These are phyloP conservation scores for Solanum sitiens DNA, from an alignment of 257 asterid genomes.

Conservation along the genomic window DNA sequence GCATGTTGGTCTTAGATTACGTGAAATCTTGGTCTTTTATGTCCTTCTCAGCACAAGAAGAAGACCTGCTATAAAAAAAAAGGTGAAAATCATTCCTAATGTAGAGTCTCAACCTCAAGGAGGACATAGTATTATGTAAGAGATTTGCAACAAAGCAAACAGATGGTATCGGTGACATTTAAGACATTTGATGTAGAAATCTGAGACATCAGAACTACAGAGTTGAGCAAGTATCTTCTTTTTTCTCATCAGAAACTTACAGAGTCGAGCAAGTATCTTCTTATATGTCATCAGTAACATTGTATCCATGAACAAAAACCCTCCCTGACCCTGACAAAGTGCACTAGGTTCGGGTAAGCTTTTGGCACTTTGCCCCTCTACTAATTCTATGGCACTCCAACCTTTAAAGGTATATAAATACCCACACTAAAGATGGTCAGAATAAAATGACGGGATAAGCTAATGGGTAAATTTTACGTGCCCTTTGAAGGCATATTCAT, in stretches of 20 bases:
- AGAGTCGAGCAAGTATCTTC: neutral
- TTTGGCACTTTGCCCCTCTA: neutral
- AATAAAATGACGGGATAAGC: neutral
- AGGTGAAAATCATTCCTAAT: neutral
- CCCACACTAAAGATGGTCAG: neutral
- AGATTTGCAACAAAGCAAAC: neutral
- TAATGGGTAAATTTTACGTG: neutral
- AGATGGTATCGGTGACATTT: neutral
- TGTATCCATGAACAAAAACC: neutral
- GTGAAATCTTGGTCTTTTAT: neutral
- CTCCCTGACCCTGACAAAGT: neutral
- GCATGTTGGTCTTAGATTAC: constrained; percentile 26
- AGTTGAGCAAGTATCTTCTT: neutral
- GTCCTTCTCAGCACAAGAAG: neutral
- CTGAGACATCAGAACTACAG: neutral
- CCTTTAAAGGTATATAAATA: neutral
- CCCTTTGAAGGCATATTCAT: neutral
- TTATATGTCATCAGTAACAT: neutral
- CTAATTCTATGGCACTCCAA: neutral
- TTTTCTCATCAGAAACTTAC: too few species aligned
- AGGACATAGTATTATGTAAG: neutral
- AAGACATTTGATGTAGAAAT: neutral
- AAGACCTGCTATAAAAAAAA: neutral
- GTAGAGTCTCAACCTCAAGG: neutral
- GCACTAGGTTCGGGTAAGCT: neutral